Conservation (phyloP, 768 basidiomycete genomes). For the Lyophyllum shimeji region DNA sequence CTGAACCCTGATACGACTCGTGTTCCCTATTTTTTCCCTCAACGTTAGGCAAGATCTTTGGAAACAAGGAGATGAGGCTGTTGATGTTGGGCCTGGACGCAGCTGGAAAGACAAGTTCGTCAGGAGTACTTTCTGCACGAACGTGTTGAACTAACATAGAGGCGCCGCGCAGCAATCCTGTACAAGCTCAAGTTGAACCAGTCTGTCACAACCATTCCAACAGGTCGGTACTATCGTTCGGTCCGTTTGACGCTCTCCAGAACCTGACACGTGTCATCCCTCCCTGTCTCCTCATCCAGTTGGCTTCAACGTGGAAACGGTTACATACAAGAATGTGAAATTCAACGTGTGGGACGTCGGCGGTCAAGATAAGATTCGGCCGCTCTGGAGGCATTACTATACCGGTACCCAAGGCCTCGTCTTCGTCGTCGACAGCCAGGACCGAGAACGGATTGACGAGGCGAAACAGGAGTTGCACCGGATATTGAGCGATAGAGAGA, state of each 20-base stretch:
- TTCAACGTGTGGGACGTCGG: conserved; percentile 98
- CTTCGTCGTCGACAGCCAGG: conserved; percentile 97
- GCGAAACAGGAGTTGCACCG: conserved; percentile 94
- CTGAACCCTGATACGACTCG: conserved; percentile 10
- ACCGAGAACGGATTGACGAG: conserved; percentile 93
- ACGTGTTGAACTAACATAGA: conserved; percentile 7
- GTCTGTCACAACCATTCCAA: conserved; percentile 97
- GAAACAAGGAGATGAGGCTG: conserved; percentile 98
- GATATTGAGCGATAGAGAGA: conserved; percentile 94
- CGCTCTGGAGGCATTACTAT: conserved; percentile 98
- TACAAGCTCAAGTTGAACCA: conserved; percentile 99
- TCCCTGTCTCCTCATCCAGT: conserved; percentile 43
- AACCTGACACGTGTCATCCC: conserved; percentile 6
- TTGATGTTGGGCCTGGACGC: conserved; percentile 98
- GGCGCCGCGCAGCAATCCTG: conserved; percentile 71
- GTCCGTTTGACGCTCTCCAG: not conserved
- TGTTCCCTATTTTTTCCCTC: conserved; percentile 4
- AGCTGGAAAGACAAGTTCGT: conserved; percentile 96
- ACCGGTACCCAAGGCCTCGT: conserved; percentile 98
- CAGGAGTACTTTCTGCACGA: not conserved
- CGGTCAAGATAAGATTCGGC: conserved; percentile 99
- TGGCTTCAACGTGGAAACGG: conserved; percentile 99
- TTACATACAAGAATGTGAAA: conserved; percentile 98
- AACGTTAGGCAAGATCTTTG: conserved; percentile 81
- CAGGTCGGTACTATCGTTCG: conserved; percentile 50